Percentiles rank a stretch among this genome's conserved stretches.
phyloP scores from a whole-genome alignment of 306 rosid genomes.

The Lagenaria siceraria region DNA sequence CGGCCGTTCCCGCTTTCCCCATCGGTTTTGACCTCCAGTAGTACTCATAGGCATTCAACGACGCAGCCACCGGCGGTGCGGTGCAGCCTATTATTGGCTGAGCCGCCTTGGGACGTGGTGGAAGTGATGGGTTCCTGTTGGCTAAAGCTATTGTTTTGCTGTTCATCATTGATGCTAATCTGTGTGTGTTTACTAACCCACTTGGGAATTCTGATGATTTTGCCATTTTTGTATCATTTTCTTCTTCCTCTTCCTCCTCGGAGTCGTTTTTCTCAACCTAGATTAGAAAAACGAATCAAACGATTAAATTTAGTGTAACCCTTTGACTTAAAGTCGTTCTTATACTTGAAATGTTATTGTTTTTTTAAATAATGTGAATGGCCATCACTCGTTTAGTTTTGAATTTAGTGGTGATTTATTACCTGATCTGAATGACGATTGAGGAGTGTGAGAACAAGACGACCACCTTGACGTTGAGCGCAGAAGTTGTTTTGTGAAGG shows the following conservation, averaged over 20 bases:
- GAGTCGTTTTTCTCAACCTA: neutral
- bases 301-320: no score
- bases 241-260: neutral
- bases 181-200: constrained; percentile 18
- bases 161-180: constrained; percentile 34
- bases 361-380: no score
- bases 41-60: constrained; percentile 54
- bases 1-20: neutral
- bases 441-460: constrained; percentile 8
- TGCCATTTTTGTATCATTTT: neutral
- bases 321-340: no score
- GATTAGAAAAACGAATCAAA: neutral
- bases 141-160: constrained; percentile 40
- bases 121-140: constrained; percentile 44
- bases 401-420: neutral
- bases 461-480: constrained; percentile 2
- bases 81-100: constrained; percentile 12
- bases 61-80: constrained; percentile 18
- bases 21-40: constrained; percentile 49
- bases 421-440: neutral
- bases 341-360: no score
- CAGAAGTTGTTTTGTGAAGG: constrained; percentile 1
- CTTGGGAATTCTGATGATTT: constrained; percentile 1
- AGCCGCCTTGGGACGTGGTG: constrained; percentile 33
- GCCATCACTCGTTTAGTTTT: neutral